Evolutionary conservation across 495 filamentous ascomycete genomes (phyloP), one percentile per base, ranked within the genome.

Genomic region (Xanthoparmelia taractica): DNA sequence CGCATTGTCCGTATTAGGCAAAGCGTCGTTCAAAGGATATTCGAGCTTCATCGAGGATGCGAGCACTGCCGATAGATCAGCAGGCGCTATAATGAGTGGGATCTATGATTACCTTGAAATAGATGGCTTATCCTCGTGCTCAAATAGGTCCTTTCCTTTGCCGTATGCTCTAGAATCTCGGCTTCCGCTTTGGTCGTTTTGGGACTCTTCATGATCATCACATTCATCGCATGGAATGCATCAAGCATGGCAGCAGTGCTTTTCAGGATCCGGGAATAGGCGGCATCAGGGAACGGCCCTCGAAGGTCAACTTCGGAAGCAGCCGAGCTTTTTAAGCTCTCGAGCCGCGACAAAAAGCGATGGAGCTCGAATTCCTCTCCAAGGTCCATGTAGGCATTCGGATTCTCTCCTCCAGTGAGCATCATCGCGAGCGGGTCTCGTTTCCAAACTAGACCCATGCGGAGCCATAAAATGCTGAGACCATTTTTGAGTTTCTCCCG

Each of bases 371-470:
- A 80, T 71, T 93, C 91, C 73, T 97, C 94, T 20, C 86, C 81
- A 2, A 90, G 81, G 65, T 85, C 87, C 80, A 96, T 88, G 72
- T 96, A 97, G 13, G 82, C 77, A 25, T 85, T 77, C 13, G 75
- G 74, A 58, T 79, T 71, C 50, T 74, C 73, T 23, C 75, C 76
- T 43, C 83, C 79, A 2, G 90, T 79, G 36, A 95, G 82, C 18
- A 82, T 82, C 18, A 82, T 82, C 2, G 87, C 85, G 20, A 98
- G 77, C 0, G 94, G 94, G n/a, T 94, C 92, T n/a, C 90, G 84
- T 71, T 89, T 92, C 94, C 94, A 98, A 61, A 97, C 89, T 23
- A 97, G 78, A n/a, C 88, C 88, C 89, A 98, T 91, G 41, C 92
- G 86, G 18, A 98, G 80, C 85, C 93, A 96, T 15, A 98, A 79